Evolutionary conservation across 192 early-diverging fungal species (phyloP).

Genomic region (Coemansia sp.): DNA sequence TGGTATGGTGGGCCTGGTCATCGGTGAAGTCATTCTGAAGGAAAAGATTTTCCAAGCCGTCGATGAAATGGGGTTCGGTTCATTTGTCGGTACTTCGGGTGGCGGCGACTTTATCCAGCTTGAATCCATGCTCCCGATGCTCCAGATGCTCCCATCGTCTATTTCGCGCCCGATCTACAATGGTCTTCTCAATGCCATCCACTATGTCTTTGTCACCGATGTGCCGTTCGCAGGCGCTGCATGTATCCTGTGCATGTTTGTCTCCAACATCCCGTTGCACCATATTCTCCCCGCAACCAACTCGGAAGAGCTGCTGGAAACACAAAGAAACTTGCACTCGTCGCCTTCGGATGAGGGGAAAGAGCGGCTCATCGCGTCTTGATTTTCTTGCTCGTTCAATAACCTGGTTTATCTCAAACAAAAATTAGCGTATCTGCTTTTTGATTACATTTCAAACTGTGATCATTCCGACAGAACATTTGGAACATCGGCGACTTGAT

Average conservation of each 20-base stretch:
- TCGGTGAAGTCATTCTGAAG: constrained; percentile 50
- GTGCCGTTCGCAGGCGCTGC: constrained; percentile 49
- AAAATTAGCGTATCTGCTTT: no score
- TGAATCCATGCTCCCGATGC: constrained; percentile 37
- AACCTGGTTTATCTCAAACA: not conserved
- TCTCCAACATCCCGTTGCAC: constrained; percentile 43
- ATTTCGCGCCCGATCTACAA: constrained; percentile 22
- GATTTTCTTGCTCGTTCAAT: not conserved
- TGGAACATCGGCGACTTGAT: no score
- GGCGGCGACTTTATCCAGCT: constrained; percentile 46
- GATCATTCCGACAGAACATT: no score
- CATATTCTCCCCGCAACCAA: constrained; percentile 23
- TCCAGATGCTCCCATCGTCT: constrained; percentile 17
- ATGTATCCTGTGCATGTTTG: constrained; percentile 41
- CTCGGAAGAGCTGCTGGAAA: constrained; percentile 33
- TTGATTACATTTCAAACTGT: no score
- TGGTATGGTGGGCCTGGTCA: constrained; percentile 53
- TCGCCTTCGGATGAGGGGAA: not conserved
- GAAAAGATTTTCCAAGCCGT: constrained; percentile 44
- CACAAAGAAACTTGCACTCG: constrained; percentile 20
- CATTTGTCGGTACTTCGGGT: constrained; percentile 7
- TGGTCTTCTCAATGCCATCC: constrained; percentile 42
- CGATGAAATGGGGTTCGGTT: constrained; percentile 10
- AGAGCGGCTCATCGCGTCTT: not conserved
- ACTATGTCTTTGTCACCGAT: constrained; percentile 41